phyloP scores from a whole-genome alignment of 805 yeast genomes.

The Yarrowia deformans region DNA sequence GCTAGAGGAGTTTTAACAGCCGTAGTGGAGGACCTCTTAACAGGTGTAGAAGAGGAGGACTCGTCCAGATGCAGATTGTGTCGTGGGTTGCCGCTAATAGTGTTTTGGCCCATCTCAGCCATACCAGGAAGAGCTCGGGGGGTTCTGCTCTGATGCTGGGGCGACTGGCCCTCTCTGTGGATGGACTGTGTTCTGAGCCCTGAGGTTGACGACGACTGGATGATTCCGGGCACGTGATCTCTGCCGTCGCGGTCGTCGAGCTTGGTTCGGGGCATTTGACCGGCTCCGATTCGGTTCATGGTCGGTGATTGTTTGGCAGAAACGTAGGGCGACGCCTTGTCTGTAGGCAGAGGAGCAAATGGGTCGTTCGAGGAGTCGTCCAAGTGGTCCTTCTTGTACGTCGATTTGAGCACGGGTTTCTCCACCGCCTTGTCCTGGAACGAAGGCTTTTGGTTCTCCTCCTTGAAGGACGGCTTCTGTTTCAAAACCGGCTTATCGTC shows the following conservation, averaged over 20 bases:
- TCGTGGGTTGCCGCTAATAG: neutral
- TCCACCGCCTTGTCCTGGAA: neutral
- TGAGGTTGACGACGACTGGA: slow-evolving; percentile 16
- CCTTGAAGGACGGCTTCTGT: neutral
- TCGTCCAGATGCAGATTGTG: slow-evolving; percentile 23
- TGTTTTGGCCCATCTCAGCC: slow-evolving; percentile 16
- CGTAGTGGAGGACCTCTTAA: neutral
- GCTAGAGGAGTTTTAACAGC: neutral
- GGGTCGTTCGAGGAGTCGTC: too few species aligned
- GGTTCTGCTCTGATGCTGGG: slow-evolving; percentile 22
- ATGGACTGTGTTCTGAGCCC: slow-evolving; percentile 31
- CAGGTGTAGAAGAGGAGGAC: neutral
- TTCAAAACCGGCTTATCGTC: neutral
- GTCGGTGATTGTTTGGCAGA: slow-evolving; percentile 3
- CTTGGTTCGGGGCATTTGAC: slow-evolving; percentile 24
- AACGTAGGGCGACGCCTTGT: slow-evolving; percentile 22
- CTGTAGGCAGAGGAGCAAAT: slow-evolving; percentile 27
- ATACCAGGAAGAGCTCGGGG: slow-evolving; percentile 35
- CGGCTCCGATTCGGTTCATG: slow-evolving; percentile 30
- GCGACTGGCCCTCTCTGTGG: slow-evolving; percentile 34
- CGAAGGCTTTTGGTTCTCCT: neutral
- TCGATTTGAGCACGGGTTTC: neutral
- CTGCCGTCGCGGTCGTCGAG: slow-evolving; percentile 14
- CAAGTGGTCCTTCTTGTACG: too few species aligned
- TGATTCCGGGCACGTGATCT: slow-evolving; percentile 17